Base-by-base conservation (phyloP, 371 early-diverging fungal genomes). In the Capillidium rhysosporum region DNA sequence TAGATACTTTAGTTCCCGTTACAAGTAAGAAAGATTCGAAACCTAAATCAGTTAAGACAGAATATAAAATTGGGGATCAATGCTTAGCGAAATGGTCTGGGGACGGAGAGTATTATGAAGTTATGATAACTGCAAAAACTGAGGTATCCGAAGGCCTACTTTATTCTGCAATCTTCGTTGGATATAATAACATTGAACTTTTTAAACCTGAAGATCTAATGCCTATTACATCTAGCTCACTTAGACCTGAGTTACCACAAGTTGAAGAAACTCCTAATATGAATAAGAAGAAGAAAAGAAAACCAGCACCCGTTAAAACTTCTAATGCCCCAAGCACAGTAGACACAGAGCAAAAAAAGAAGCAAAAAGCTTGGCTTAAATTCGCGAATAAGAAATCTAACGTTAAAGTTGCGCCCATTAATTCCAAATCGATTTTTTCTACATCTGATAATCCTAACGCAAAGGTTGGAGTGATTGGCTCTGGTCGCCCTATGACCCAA, bases 281-380 rank as follows among this genome's bases (percentile, higher is more conserved):
- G 9, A 49, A 52, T 1, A 49, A 54, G 31, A 74, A 73, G 64
- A 64, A 69, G 56, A 73, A 73, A 63, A 64, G 64, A 55, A 54
- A 60, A 58, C 48, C 66, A 46, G 54, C 47, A 23, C 47, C 49
- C 49, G 47, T 55, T 55, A 53, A 65, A 47, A 52, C 47, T 25
- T 39, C 43, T 46, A 46, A 63, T 56, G 51, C 25, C 5, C 51
- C 51, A 23, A 18, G 25, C 16, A 72, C 70, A 51, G 71, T 75
- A 60, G 71, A 74, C 8, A 62, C 60, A 38, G 88, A 83, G 59
- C 79, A 79, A 51, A 69, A 73, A 16, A 70, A 71, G 58, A 84
- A 83, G 60, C 85, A 88, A 63, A 71, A 77, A 57, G 76, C 78
- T 10, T 88, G 88, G 88, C 65, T 81, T 47, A 72, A 70, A 29